phyloP scores from a whole-genome alignment of 352 stramenopile genomes.

The Phytophthora citrophthora region DNA sequence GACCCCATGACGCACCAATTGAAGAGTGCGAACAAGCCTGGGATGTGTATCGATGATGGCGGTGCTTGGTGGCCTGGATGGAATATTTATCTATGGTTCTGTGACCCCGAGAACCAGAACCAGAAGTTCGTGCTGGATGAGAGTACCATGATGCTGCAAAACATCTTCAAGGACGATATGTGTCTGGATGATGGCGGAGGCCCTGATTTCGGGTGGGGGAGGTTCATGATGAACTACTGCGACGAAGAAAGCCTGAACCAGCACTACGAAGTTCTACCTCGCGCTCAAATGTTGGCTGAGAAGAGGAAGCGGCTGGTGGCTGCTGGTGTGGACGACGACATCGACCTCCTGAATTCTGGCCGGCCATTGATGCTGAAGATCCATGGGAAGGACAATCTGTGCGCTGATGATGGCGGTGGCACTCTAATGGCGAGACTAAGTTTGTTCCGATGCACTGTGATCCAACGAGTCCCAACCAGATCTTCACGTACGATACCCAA shows the following conservation, averaged over 20 bases:
- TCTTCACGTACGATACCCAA: slow-evolving; percentile 30
- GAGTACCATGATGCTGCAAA: slow-evolving; percentile 37
- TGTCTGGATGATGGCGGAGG: slow-evolving; percentile 44
- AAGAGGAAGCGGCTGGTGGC: slow-evolving; percentile 21
- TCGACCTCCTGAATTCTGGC: slow-evolving; percentile 22
- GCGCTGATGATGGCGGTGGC: slow-evolving; percentile 39
- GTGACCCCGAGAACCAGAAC: slow-evolving; percentile 29
- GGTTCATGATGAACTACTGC: slow-evolving; percentile 22
- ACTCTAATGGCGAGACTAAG: slow-evolving; percentile 23
- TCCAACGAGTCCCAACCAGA: slow-evolving; percentile 26
- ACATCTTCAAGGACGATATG: slow-evolving; percentile 34
- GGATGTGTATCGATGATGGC: slow-evolving; percentile 28
- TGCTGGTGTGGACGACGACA: slow-evolving; percentile 21
- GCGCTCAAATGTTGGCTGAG: slow-evolving; percentile 8
- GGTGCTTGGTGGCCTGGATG: slow-evolving; percentile 17
- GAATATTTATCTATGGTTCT: slow-evolving; percentile 24
- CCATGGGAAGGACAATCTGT: slow-evolving; percentile 35
- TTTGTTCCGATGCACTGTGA: slow-evolving; percentile 26
- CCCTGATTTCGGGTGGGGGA: slow-evolving; percentile 3
- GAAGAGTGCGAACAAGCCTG: slow-evolving; percentile 15
- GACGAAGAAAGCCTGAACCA: slow-evolving; percentile 36
- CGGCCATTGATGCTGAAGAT: slow-evolving; percentile 25
- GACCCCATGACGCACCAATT: slow-evolving; percentile 25
- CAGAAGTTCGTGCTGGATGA: slow-evolving; percentile 38
- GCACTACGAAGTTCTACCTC: slow-evolving; percentile 39